Percentiles rank a stretch among this genome's conserved stretches.
phyloP scores from a whole-genome alignment of 805 yeast genomes.

The Brettanomyces naardenensis region DNA sequence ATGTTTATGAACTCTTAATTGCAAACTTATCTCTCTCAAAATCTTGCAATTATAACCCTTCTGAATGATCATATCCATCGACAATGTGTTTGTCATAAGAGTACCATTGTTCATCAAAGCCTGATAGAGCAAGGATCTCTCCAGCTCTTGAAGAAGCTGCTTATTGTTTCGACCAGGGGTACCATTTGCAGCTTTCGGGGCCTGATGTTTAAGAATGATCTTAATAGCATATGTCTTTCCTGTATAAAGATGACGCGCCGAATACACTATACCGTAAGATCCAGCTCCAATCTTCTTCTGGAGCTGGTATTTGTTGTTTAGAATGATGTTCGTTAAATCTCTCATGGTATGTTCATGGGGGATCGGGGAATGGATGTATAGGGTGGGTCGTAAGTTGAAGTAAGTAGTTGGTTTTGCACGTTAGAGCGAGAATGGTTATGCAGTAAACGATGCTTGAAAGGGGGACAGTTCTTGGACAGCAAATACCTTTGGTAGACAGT shows the following conservation, averaged over 20 bases:
- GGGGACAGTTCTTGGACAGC: too few species aligned
- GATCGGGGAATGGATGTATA: background rate
- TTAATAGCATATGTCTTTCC: constrained; percentile 60
- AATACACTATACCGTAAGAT: constrained; percentile 76
- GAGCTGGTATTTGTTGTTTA: constrained; percentile 32
- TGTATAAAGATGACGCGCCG: constrained; percentile 48
- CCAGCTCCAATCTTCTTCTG: constrained; percentile 68
- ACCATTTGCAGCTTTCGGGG: constrained; percentile 17
- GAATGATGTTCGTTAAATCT: constrained; percentile 22
- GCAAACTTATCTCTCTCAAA: constrained; percentile 65
- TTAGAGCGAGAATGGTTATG: too few species aligned
- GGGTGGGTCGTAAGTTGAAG: background rate
- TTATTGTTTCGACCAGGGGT: constrained; percentile 18
- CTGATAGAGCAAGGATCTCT: constrained; percentile 17
- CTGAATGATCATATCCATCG: constrained; percentile 27
- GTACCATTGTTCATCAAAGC: constrained; percentile 21
- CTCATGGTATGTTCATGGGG: constrained; percentile 12
- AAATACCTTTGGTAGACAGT: too few species aligned
- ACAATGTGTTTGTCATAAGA: constrained; percentile 24
- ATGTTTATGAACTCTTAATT: constrained; percentile 67
- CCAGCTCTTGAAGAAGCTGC: constrained; percentile 23
- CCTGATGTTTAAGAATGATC: constrained; percentile 46
- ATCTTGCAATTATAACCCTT: constrained; percentile 30
- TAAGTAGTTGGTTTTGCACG: background rate
- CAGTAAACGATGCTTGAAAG: too few species aligned